phyloP scores from a whole-genome alignment of 495 filamentous ascomycete species.

The Aspergillus wentii region DNA sequence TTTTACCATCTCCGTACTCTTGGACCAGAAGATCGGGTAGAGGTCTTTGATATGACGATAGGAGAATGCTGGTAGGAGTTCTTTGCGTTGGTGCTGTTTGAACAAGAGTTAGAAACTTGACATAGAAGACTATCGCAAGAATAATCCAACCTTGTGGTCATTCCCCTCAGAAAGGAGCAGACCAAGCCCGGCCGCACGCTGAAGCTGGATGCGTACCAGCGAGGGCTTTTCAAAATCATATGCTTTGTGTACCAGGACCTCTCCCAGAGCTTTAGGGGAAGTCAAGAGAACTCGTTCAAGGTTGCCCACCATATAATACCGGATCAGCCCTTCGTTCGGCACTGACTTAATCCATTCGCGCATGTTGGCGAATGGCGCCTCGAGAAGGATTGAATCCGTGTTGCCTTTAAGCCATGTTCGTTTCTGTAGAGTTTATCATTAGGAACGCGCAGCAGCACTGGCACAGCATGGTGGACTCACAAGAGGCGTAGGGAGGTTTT shows the following conservation, averaged over 20 bases:
- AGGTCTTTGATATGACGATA: slow-evolving; percentile 84
- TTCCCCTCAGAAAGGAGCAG: slow-evolving; percentile 81
- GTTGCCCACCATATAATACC: slow-evolving; percentile 64
- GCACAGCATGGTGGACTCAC: slow-evolving; percentile 30
- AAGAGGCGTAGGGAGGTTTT: slow-evolving; percentile 55
- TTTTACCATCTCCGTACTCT: slow-evolving; percentile 49
- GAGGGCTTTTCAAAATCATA: slow-evolving; percentile 79
- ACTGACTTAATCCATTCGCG: slow-evolving; percentile 60
- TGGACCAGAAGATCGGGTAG: slow-evolving; percentile 79
- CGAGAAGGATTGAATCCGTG: slow-evolving; percentile 12
- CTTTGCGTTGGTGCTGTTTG: slow-evolving; percentile 58
- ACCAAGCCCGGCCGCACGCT: slow-evolving; percentile 66
- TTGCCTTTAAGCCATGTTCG: slow-evolving; percentile 37
- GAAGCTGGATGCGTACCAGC: slow-evolving; percentile 49
- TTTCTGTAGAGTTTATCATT: slow-evolving; percentile 12
- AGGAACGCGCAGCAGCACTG: background rate
- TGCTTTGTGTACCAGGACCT: slow-evolving; percentile 60
- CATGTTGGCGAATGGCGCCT: slow-evolving; percentile 52
- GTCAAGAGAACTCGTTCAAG: slow-evolving; percentile 64
- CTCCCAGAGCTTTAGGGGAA: slow-evolving; percentile 59
- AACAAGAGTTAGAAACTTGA: background rate
- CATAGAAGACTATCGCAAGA: background rate
- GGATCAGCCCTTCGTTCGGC: slow-evolving; percentile 77
- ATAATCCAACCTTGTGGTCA: slow-evolving; percentile 60
- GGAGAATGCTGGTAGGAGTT: slow-evolving; percentile 77